Evolutionary conservation across 106 monocot species (phyloP).

Genomic region (Acorus gramineus): DNA sequence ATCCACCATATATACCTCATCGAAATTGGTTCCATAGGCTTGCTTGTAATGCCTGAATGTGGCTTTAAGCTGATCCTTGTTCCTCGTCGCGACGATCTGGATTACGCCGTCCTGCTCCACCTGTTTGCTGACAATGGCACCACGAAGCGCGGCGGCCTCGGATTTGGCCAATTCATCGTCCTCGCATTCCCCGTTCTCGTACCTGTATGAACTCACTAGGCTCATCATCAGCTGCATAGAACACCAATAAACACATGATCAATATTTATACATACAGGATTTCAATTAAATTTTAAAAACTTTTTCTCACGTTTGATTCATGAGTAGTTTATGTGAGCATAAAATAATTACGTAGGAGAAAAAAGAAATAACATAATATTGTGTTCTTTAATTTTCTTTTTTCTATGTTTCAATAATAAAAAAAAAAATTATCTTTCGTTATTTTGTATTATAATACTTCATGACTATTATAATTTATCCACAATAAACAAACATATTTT

Average conservation of each 20-base stretch:
- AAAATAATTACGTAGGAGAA: too few relatives aligned
- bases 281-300: not conserved
- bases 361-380: too few relatives aligned
- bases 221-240: slow-evolving; percentile 36
- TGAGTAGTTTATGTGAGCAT: too few relatives aligned
- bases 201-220: slow-evolving; percentile 52
- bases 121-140: slow-evolving; percentile 28
- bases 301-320: too few relatives aligned
- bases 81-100: slow-evolving; percentile 44
- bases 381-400: too few relatives aligned
- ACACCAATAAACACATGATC: not conserved
- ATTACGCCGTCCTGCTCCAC: slow-evolving; percentile 24
- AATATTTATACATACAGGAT: not conserved
- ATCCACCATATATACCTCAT: slow-evolving; percentile 40
- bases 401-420: too few relatives aligned
- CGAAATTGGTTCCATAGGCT: slow-evolving; percentile 31
- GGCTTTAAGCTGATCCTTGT: slow-evolving; percentile 43
- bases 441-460: too few relatives aligned
- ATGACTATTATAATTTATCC: too few relatives aligned
- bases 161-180: slow-evolving; percentile 27
- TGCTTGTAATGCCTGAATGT: slow-evolving; percentile 44
- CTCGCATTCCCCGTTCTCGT: slow-evolving; percentile 21
- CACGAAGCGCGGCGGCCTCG: slow-evolving; percentile 33
- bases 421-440: too few relatives aligned
- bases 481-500: too few relatives aligned